These are phyloP conservation scores for Flaveria linearis DNA, from an alignment of 129 eudicot genomes.

Conservation along the genomic window DNA sequence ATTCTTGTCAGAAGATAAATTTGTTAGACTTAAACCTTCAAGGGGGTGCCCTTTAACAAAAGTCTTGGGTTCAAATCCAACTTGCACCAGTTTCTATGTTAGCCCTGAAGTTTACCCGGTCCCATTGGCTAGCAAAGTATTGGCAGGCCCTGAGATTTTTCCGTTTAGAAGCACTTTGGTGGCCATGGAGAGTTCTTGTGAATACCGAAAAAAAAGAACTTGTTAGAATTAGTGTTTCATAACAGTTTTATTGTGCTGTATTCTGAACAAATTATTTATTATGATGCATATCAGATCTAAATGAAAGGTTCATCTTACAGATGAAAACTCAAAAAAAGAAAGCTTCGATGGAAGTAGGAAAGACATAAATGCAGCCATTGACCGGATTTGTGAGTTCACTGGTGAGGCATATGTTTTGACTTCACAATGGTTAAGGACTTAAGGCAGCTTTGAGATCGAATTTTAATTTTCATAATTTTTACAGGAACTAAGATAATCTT, in stretches of 20 bases:
- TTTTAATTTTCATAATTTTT: conserved; percentile 14
- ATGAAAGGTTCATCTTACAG: conserved; percentile 33
- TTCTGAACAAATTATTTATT: background rate
- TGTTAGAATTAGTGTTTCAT: conserved; percentile 19
- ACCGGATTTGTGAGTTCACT: conserved; percentile 86
- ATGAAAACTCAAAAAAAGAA: conserved; percentile 54
- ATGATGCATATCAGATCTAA: conserved; percentile 14
- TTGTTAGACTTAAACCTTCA: conserved; percentile 2
- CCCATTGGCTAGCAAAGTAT: background rate
- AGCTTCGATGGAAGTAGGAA: conserved; percentile 93
- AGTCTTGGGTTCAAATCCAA: background rate
- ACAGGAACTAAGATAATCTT: conserved; percentile 85
- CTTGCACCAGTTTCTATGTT: background rate
- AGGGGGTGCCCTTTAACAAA: background rate
- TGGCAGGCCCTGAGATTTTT: background rate
- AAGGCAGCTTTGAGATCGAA: background rate
- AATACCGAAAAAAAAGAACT: background rate
- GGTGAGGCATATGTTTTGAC: conserved; percentile 45
- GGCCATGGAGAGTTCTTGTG: background rate
- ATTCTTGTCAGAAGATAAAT: background rate
- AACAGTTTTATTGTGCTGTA: background rate
- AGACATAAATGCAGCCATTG: conserved; percentile 96
- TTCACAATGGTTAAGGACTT: conserved; percentile 3
- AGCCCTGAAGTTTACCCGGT: background rate
- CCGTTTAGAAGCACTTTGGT: background rate